Evolutionary conservation across 2,329 filamentous ascomycete species (phyloP).

Genomic region (Calonectria ilicicola): DNA sequence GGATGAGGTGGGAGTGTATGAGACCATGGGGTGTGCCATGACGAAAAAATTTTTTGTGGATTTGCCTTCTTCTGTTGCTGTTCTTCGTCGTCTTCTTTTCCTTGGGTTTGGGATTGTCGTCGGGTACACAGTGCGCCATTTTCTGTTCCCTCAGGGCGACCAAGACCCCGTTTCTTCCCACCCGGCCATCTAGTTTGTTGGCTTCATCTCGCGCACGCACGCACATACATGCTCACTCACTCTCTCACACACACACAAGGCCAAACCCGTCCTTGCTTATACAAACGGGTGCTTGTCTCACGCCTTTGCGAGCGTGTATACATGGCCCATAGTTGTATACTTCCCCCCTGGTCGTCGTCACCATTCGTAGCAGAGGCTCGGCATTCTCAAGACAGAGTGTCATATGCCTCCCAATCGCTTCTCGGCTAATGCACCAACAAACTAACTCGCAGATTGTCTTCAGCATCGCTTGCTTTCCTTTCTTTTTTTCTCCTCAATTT

Average conservation of each 20-base stretch:
- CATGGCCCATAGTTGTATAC: background rate
- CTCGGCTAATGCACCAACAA: background rate
- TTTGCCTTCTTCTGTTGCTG: conserved; percentile 20
- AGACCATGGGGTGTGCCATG: background rate
- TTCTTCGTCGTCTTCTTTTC: conserved; percentile 20
- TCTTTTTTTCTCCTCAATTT: background rate
- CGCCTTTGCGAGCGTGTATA: background rate
- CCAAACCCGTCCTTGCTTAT: background rate
- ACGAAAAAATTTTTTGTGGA: background rate
- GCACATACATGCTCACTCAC: too few relatives aligned
- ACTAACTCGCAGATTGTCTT: background rate
- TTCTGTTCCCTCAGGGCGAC: conserved; percentile 11
- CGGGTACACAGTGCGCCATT: conserved; percentile 24
- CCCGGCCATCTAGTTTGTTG: background rate
- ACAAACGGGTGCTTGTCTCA: background rate
- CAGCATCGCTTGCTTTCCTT: background rate
- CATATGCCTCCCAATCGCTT: background rate
- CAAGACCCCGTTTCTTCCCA: conserved; percentile 20
- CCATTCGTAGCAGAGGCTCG: background rate
- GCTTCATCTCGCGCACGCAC: background rate
- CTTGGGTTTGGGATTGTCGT: background rate
- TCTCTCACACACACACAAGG: background rate
- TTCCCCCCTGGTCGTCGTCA: background rate
- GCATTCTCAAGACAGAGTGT: background rate
- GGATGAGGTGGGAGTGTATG: background rate